Evolutionary conservation across 2,329 filamentous ascomycete genomes (phyloP), one percentile per base, ranked within the genome.

Genomic region (Penicillium oxalicum): DNA sequence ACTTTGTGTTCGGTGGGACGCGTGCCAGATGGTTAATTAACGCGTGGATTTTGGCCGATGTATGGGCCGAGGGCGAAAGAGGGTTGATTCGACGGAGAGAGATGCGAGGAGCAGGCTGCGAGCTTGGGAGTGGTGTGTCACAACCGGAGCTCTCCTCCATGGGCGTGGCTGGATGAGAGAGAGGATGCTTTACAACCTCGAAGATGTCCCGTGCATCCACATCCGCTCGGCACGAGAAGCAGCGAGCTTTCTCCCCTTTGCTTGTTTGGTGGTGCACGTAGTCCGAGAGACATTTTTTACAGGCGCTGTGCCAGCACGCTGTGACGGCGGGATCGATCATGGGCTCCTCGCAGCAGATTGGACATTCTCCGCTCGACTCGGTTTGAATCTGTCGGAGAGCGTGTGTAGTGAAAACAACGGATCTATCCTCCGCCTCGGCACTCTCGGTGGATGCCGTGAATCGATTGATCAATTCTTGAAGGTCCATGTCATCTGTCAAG

Each of bases 251-350:
- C 43, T 88, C 80, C 38, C 84, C 83, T 50, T 86, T 88, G 57
- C 88, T 84, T 4, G 78, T 85, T 66, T 95, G 87, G 61, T 95
- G 90, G 54, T 87, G 83, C 62, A 98, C 94, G 59, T 89, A 95
- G 58, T 89, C 84, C 2, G 94, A 74, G n/a, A 97, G 73, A 61
- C 93, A 98, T 53, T 88, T 86, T 70, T 93, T 95, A 74, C 93
- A 98, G 0, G 93, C 91, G 32, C 88, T 95, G 68, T 98, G 93
- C 90, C 93, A 98, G 70, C 93, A 98, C 0, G 89, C 88, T 0
- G 93, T 97, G 1, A 98, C 93, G 0, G 87, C 86, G 63, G 95
- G 91, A 46, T 96, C 87, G 36, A 88, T 81, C 90, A 97, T 97
- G 3, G 91, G 90, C 66, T 97, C 93, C 67, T 97, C 91, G 4